A percentile compares a stretch with the other conserved stretches of the same genome.
These are phyloP conservation scores for Tephrocybe sp. DNA, from an alignment of 768 basidiomycete genomes.

Conservation along the genomic window DNA sequence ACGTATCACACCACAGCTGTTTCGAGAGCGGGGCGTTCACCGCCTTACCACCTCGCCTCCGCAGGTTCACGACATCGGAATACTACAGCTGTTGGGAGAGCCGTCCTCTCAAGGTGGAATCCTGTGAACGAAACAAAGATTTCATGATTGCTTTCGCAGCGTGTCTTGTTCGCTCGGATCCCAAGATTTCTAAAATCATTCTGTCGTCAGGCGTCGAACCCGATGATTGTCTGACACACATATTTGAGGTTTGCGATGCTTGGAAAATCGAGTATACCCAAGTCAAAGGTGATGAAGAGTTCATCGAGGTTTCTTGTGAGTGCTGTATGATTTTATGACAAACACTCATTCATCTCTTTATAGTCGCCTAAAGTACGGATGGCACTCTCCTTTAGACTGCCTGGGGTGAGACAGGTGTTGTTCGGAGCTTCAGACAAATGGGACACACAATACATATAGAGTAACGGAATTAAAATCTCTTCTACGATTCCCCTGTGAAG, in stretches of 20 bases:
- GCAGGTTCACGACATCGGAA: slow-evolving; percentile 18
- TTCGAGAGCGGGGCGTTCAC: slow-evolving; percentile 22
- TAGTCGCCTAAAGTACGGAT: too few relatives aligned
- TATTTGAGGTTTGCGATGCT: slow-evolving; percentile 5
- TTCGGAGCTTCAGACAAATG: too few relatives aligned
- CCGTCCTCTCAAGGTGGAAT: not conserved
- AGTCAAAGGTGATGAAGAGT: slow-evolving; percentile 8
- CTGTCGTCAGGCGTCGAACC: slow-evolving; percentile 6
- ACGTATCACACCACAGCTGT: slow-evolving; percentile 25
- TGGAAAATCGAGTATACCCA: slow-evolving; percentile 9
- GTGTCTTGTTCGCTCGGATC: not conserved
- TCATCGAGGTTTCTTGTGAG: slow-evolving; percentile 17
- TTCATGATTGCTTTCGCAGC: slow-evolving; percentile 6
- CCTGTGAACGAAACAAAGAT: not conserved
- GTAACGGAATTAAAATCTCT: too few relatives aligned
- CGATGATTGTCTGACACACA: slow-evolving; percentile 1
- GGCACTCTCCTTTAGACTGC: too few relatives aligned
- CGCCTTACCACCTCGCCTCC: slow-evolving; percentile 20
- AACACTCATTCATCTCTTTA: not conserved
- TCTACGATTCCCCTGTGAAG: too few relatives aligned
- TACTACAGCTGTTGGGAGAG: slow-evolving; percentile 21
- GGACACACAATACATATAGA: too few relatives aligned
- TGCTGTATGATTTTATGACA: not conserved
- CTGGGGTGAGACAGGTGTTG: too few relatives aligned
- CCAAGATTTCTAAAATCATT: slow-evolving; percentile 6